These are phyloP conservation scores for Scheffersomyces stipitis DNA, from an alignment of 805 yeast species.

Conservation along the genomic window DNA sequence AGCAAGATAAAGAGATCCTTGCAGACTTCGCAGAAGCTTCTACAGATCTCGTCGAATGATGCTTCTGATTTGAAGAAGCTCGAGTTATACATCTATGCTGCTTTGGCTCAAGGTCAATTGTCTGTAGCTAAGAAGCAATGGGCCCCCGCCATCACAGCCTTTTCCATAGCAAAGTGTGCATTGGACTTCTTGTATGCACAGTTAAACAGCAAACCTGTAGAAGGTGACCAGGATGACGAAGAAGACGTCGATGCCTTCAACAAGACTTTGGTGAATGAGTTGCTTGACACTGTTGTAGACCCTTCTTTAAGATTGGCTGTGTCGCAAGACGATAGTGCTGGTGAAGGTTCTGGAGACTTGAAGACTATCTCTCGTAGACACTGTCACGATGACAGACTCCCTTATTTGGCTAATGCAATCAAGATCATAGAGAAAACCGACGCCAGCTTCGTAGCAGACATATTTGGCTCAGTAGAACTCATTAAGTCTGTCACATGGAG, in stretches of 20 bases:
- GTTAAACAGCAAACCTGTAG: background rate
- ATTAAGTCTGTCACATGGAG: conserved; percentile 48
- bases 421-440: conserved; percentile 40
- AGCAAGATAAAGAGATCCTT: conserved; percentile 70
- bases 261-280: conserved; percentile 50
- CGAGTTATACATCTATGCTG: conserved; percentile 37
- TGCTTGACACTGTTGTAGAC: conserved; percentile 59
- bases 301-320: conserved; percentile 61
- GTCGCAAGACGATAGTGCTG: conserved; percentile 35
- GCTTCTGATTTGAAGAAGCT: conserved; percentile 16
- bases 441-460: conserved; percentile 33
- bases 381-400: conserved; percentile 28
- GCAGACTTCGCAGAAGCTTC: conserved; percentile 42
- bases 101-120: conserved; percentile 54
- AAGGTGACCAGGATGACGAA: conserved; percentile 15
- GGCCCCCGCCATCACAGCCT: conserved; percentile 49
- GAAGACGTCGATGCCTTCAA: conserved; percentile 21
- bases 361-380: conserved; percentile 47
- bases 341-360: conserved; percentile 42
- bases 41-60: conserved; percentile 42
- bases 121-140: conserved; percentile 57
- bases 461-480: conserved; percentile 24
- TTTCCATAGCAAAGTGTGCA: conserved; percentile 61
- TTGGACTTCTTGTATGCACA: conserved; percentile 48
- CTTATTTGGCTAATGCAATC: conserved; percentile 40